Conservation (phyloP, 495 filamentous ascomycete species). For the Aspergillus egyptiacus region DNA sequence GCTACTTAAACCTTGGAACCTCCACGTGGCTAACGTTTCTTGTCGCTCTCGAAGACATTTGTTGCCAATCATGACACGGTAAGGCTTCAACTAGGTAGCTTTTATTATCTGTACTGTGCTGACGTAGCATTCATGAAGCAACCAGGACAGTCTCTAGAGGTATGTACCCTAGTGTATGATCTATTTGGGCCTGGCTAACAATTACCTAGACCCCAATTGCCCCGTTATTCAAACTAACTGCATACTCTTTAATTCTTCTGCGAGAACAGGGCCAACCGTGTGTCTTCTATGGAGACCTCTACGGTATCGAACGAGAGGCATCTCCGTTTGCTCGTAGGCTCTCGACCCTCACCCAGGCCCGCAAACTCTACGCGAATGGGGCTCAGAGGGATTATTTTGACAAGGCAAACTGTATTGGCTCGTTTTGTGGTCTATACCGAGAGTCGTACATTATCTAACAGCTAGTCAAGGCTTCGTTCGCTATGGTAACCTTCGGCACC, state of each 20-base stretch:
- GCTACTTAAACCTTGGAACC: too few relatives aligned
- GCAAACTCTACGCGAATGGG: conserved; percentile 66
- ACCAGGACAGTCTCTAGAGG: conserved; percentile 53
- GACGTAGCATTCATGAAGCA: conserved; percentile 36
- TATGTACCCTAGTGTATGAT: conserved; percentile 17
- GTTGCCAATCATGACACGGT: conserved; percentile 44
- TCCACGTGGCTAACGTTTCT: neutral
- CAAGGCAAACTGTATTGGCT: conserved; percentile 57
- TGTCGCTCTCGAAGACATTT: conserved; percentile 27
- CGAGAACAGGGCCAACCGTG: conserved; percentile 61
- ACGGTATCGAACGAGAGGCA: conserved; percentile 55
- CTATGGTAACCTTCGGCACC: conserved; percentile 48
- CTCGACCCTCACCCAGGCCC: conserved; percentile 54
- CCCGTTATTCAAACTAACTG: conserved; percentile 52
- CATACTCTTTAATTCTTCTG: conserved; percentile 61
- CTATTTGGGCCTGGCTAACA: conserved; percentile 7
- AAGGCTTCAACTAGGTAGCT: conserved; percentile 7
- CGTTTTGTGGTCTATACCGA: neutral
- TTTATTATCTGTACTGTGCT: neutral
- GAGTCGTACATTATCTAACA: conserved; percentile 4
- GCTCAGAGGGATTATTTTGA: conserved; percentile 65
- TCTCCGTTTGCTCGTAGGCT: conserved; percentile 57
- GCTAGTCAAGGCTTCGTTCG: conserved; percentile 49
- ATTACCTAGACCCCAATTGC: conserved; percentile 41
- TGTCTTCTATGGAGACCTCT: conserved; percentile 70